A percentile compares a stretch with the other conserved stretches of the same genome.
These are phyloP conservation scores for Wickerhamiella siamensis DNA, from an alignment of 805 yeast genomes.

Conservation along the genomic window DNA sequence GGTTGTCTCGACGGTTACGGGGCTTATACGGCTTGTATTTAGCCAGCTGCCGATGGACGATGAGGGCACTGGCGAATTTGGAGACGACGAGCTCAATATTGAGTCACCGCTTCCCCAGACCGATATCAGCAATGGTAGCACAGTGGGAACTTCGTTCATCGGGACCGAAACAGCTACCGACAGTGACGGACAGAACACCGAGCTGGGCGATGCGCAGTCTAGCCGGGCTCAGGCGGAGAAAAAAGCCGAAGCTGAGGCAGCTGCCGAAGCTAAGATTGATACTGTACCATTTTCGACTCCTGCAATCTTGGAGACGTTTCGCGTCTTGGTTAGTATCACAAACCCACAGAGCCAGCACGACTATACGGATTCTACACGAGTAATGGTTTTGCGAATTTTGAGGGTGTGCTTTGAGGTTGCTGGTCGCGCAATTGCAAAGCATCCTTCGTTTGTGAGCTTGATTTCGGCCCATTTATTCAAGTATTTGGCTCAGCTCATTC, in stretches of 20 bases:
- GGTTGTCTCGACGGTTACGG: conserved; percentile 35
- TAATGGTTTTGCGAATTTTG: conserved; percentile 64
- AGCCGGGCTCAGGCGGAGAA: background rate
- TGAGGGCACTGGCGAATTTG: background rate
- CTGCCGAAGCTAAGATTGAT: background rate
- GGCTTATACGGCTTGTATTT: conserved; percentile 12
- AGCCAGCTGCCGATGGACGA: background rate
- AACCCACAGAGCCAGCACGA: conserved; percentile 65
- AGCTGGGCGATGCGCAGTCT: background rate
- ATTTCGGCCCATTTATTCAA: conserved; percentile 76
- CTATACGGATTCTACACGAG: conserved; percentile 76
- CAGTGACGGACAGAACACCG: background rate
- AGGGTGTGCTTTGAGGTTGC: conserved; percentile 70
- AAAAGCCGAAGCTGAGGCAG: background rate
- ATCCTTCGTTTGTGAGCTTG: conserved; percentile 50
- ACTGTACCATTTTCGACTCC: background rate
- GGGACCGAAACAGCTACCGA: background rate
- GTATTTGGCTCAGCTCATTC: conserved; percentile 65
- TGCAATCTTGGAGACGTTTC: conserved; percentile 25
- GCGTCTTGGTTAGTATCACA: conserved; percentile 61
- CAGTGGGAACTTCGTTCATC: background rate
- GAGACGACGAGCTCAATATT: background rate
- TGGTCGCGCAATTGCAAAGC: conserved; percentile 47
- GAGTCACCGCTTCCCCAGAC: background rate
- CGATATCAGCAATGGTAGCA: background rate